Evolutionary conservation across 768 basidiomycete species (phyloP).

Genomic region (Astraeus odoratus): DNA sequence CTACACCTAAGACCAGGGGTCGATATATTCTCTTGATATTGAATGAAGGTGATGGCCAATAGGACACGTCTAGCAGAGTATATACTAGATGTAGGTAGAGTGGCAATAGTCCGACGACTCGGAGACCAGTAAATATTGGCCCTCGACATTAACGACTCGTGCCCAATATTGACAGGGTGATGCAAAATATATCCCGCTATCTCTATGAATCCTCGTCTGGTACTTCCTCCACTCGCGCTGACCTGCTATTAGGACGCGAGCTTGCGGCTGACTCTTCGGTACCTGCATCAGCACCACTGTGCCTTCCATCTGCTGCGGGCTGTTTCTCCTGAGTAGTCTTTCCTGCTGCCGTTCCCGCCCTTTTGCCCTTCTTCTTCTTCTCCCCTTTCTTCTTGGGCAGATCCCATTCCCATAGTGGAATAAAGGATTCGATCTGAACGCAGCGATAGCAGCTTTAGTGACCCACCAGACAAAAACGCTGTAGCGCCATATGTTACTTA

Average conservation of each 20-base stretch:
- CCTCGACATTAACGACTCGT: no score
- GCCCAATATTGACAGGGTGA: no score
- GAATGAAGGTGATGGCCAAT: no score
- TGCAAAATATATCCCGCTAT: not conserved
- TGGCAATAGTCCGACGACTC: no score
- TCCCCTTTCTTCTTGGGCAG: conserved; percentile 61
- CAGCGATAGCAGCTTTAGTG: not conserved
- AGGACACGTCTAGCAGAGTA: no score
- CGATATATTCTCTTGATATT: no score
- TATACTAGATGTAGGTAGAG: no score
- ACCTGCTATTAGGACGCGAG: conserved; percentile 29
- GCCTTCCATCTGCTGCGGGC: conserved; percentile 35
- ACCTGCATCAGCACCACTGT: conserved; percentile 34
- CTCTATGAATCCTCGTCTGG: conserved; percentile 33
- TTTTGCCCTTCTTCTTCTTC: conserved; percentile 61
- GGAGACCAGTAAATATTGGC: no score
- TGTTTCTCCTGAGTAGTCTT: conserved; percentile 26
- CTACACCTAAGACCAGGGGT: no score
- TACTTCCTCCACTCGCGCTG: conserved; percentile 40
- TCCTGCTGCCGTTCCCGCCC: conserved; percentile 30
- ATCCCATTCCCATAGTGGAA: conserved; percentile 97
- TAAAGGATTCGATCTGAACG: conserved; percentile 90
- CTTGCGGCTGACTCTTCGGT: conserved; percentile 25
- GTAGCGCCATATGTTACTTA: conserved; percentile 41
- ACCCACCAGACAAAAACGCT: conserved; percentile 1